Evolutionary conservation across 768 basidiomycete genomes (phyloP), one percentile per base, ranked within the genome.

Genomic region (Pleurotus platypus): DNA sequence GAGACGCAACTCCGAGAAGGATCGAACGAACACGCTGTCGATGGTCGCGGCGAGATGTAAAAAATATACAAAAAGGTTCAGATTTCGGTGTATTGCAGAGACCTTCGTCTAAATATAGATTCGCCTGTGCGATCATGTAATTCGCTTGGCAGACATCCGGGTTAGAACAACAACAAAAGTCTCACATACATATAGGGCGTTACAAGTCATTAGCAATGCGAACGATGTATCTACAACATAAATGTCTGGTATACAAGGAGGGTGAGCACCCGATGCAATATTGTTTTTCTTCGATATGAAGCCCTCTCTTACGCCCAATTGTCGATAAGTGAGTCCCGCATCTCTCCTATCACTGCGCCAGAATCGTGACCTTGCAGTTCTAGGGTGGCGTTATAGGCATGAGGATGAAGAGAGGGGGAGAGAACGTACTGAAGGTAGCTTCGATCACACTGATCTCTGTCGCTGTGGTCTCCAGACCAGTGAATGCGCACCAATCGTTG

Each of bases 401-500:
- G 16, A 40, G n/a, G 7, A 55, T 46, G 15, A 40, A 22, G 30
- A 24, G 50, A 57, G 26, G 49, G 55, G 38, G 13, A 18, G 43
- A 13, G 46, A 20, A 85, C 94, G 65, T 66, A 96, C 94, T 94
- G 80, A 99, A 99, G 50, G 94, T 81, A 24, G 95, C 94, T 70
- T 99, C 97, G 64, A 98, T 97, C 39, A 99, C 96, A 65, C 89
- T 92, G 70, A 98, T 93, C 72, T 99, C 97, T 54, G 96, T 98
- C 40, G 97, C 97, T n/a, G 97, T 99, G 59, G 97, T 98, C 68
- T 99, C 97, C 26, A 97, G 80, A 37, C 97, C 97, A n/a, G 94
- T 94, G 74, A 98, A 98, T 8, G 97, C 97, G 75, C 92, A 93
- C 97, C 97, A 98, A 70, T 98, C 97, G 66, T 99, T 99, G 57